Conservation (phyloP, 169 alveolate genomes). For the Plasmodium coatneyi region DNA sequence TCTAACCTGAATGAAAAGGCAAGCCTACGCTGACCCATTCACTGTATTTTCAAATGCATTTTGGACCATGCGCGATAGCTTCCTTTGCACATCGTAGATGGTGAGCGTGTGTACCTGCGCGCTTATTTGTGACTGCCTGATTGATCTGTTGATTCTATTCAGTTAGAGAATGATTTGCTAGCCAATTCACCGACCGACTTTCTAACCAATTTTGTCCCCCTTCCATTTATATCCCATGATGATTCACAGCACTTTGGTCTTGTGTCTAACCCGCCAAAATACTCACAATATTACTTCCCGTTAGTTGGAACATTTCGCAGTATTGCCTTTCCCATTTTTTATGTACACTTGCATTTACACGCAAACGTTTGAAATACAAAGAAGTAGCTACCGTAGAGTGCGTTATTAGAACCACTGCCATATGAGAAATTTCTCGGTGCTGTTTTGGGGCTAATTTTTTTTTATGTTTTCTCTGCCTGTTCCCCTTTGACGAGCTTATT, state of each 20-base stretch:
- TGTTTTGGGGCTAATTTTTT: not conserved
- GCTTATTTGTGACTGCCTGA: not conserved
- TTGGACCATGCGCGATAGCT: constrained; percentile 1
- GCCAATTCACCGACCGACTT: not conserved
- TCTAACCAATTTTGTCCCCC: not conserved
- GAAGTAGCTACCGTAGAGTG: not conserved
- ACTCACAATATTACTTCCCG: not conserved
- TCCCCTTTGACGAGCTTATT: not conserved
- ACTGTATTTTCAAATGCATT: not conserved
- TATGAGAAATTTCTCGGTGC: not conserved
- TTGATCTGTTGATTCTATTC: not conserved
- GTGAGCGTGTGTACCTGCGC: not conserved
- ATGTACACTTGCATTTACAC: not conserved
- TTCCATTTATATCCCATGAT: not conserved
- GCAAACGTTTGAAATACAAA: not conserved
- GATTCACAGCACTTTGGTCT: not conserved
- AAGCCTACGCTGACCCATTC: not conserved
- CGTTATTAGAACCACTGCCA: not conserved
- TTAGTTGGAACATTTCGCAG: not conserved
- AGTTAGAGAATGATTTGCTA: not conserved
- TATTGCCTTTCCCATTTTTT: not conserved
- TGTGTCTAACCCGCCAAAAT: not conserved
- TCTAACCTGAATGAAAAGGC: not conserved
- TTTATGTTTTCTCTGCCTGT: not conserved
- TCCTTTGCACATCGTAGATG: not conserved